Evolutionary conservation across 805 yeast genomes (phyloP), one percentile per base, ranked within the genome.

Genomic region (Lipomyces yamanashiensis): DNA sequence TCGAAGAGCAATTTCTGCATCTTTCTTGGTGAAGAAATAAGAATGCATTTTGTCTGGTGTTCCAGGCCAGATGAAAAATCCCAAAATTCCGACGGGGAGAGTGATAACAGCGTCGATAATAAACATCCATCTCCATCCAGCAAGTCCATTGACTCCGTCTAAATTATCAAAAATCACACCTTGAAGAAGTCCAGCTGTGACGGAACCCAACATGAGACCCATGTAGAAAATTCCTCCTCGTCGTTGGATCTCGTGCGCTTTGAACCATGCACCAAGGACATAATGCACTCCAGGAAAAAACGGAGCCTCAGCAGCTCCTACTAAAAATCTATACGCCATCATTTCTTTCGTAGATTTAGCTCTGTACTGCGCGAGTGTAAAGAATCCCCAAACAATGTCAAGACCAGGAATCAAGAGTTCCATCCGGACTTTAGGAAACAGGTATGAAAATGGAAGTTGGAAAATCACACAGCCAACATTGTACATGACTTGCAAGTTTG

Each of bases 121-220:
- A 71, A 85, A 87, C 72, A 85, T 84, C 91, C 91, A 88, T 77
- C 86, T 80, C 91, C 91, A 88, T 12, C 89, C 85, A 8, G 80
- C 79, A 12, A 83, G 75, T 0, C 90, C 90, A 52, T 73, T 71
- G 10, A 72, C 76, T 37, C 87, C 89, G 58, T 79, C 75, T 67
- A 87, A 71, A 45, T 74, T 68, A 23, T 78, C 70, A 61, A 76
- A 81, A 36, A 86, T 80, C 10, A 86, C 83, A 17, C 87, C 84
- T 69, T 86, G 87, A 47, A 87, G 76, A 64, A 85, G 82, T 50
- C 89, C 88, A 1, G 88, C 80, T 15, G 89, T 85, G 62, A 86
- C 76, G 21, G 81, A 75, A 41, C 89, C 92, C 43, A 88, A 76
- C 68, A 81, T 83, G 66, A 86, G 89, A 48, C 90, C 89, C 51